Base-by-base conservation (phyloP, 2,329 filamentous ascomycete species). In the Ascochyta koolunga region DNA sequence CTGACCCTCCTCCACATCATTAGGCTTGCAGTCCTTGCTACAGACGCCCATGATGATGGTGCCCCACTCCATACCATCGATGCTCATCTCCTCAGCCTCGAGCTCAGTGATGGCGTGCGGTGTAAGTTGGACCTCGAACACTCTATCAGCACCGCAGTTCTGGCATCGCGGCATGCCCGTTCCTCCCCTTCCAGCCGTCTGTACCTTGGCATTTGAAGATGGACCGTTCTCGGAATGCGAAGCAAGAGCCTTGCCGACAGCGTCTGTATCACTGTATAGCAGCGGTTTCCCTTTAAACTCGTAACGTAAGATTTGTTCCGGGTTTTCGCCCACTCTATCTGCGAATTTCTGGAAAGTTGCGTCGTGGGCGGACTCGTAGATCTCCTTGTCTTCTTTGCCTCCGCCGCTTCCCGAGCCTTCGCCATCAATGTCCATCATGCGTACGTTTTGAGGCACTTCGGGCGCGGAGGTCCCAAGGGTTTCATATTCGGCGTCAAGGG, bases 41-140 rank as follows among this genome's bases (percentile, higher is more conserved):
- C 95, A 99, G 7, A 96, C 91, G 0, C 86, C 92, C 32, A 98
- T 80, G 53, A 99, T 86, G 8, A 99, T 83, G 0, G 92, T 98
- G 0, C 93, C 93, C 95, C 95, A 99, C 68, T 99, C 95, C 95
- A 99, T 99, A 0, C 93, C 95, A 45, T 79, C 96, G 83, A 77
- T 77, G 62, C 60, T 78, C 79, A 76, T 77, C 73, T 93, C 89
- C 9, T 85, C 84, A 2, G 83, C 87, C 79, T 98, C 95, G 48
- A 98, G 79, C 79, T 96, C 89, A 25, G 86, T 86, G 66, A 99
- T 99, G 3, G 92, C 88, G 71, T 96, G 89, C 35, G 95, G 95
- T 62, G 89, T 93, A 61, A 99, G 79, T 80, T 99, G 95, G 54
- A 96, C 81, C 80, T 99, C 95, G 72, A 98, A 98, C 13, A 89